These are phyloP conservation scores for Cyclotella choctawhatcheeana DNA, from an alignment of 108 stramenopile genomes.

Conservation along the genomic window DNA sequence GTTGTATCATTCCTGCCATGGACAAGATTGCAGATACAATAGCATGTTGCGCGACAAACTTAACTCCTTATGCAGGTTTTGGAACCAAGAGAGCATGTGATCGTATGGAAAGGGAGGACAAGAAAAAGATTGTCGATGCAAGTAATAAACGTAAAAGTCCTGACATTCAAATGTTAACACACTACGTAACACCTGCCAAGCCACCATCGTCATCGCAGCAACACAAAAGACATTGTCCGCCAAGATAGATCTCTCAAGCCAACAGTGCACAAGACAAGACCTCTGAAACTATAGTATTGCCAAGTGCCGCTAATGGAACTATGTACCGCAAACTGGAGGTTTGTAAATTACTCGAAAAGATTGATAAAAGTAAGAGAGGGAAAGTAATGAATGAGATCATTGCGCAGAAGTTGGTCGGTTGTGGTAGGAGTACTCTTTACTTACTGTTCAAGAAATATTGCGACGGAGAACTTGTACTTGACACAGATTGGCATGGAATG, in stretches of 20 bases:
- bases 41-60: neutral
- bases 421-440: neutral
- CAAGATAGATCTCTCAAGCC: neutral
- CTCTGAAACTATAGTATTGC: neutral
- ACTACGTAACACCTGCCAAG: neutral
- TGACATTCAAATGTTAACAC: neutral
- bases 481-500: neutral
- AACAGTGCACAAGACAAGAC: neutral
- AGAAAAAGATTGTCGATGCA: neutral
- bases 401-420: neutral
- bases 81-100: neutral
- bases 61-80: too few species aligned
- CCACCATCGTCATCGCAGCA: neutral
- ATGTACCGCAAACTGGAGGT: neutral
- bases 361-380: neutral
- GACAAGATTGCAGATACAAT: neutral
- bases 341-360: neutral
- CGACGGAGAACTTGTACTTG: neutral
- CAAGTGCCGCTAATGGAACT: neutral
- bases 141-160: neutral
- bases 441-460: neutral
- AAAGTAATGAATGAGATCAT: neutral
- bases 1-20: neutral
- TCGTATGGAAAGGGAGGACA: neutral
- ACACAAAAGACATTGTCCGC: neutral